Base-by-base conservation (phyloP, 23 red algal species). In the Agarophyton chilense region DNA sequence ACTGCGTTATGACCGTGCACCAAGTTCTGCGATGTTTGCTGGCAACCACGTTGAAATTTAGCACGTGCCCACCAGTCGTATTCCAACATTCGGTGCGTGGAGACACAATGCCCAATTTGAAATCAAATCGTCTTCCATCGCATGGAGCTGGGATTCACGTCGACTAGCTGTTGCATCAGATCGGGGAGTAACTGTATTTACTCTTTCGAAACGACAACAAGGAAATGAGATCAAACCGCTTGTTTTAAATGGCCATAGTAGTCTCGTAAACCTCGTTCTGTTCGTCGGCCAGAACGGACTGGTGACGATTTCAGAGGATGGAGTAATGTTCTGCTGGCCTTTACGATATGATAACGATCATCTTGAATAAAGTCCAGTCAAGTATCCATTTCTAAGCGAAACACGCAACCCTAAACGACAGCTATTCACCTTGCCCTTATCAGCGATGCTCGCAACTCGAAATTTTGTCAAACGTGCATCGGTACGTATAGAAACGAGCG, bases 401-500 rank as follows among this genome's bases (percentile, higher is more conserved):
- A 52, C 24, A 28, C 77, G 77, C 4, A 80, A 80, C 38, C 77
- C 77, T 10, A 80, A 60, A 35, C 11, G 77, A n/a, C 50, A 40
- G 1, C 42, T 80, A 1, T 60, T 77, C 34, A 21, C 65, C 18
- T 87, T 91, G 26, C 83, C 84, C 18, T 7, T 96, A 31, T 44
- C 34, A 22, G 88, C 87, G 12, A 89, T 85, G 38, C 86, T 96
- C 2, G n/a, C 58, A 40, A 91, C 78, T n/a, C 78, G 77, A 40
- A 87, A 96, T 77, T 96, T 91, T 63, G 88, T 96, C 11, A 96
- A 92, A 45, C 86, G 71, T 17, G 86, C 54, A 9, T 76, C 73
- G 18, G 79, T 60, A 6, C 77, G 81, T 22, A 49, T 62, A 7
- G 89, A 60, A 16, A 65, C 43, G n/a, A 83, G 84, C 28, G 86